phyloP scores from a whole-genome alignment of 306 rosid species.

The Nissolia schottii region DNA sequence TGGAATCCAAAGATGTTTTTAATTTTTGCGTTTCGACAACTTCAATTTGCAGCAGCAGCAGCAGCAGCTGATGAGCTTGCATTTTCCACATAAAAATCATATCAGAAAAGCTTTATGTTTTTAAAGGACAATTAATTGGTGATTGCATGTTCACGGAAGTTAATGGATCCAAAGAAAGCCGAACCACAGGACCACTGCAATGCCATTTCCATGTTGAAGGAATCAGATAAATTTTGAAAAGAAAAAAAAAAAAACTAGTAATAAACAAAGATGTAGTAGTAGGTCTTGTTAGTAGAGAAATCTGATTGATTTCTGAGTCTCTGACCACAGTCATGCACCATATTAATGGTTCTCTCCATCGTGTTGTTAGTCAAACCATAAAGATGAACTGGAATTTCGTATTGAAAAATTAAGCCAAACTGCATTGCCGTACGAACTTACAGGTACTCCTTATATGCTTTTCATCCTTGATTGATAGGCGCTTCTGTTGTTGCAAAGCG shows the following conservation, averaged over 20 bases:
- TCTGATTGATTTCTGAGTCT: conserved; percentile 26
- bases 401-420: conserved; percentile 14
- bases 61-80: neutral
- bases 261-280: neutral
- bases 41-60: neutral
- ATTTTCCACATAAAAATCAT: conserved; percentile 21
- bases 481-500: conserved; percentile 26
- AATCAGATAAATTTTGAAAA: neutral
- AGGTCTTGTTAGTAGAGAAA: conserved; percentile 16
- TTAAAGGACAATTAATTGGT: conserved; percentile 30
- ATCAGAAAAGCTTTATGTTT: conserved; percentile 31
- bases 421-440: conserved; percentile 23
- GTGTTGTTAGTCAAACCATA: conserved; percentile 27
- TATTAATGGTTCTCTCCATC: conserved; percentile 19
- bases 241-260: neutral
- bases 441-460: conserved; percentile 17
- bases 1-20: conserved; percentile 40
- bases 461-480: neutral
- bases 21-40: conserved; percentile 14
- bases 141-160: conserved; percentile 11
- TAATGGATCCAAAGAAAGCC: neutral
- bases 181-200: conserved; percentile 24
- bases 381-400: conserved; percentile 20
- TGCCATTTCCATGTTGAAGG: conserved; percentile 1
- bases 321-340: conserved; percentile 30